Evolutionary conservation across 345 rosid species (phyloP), one percentile per base, ranked within the genome.

Genomic region (Durio zibethinus): DNA sequence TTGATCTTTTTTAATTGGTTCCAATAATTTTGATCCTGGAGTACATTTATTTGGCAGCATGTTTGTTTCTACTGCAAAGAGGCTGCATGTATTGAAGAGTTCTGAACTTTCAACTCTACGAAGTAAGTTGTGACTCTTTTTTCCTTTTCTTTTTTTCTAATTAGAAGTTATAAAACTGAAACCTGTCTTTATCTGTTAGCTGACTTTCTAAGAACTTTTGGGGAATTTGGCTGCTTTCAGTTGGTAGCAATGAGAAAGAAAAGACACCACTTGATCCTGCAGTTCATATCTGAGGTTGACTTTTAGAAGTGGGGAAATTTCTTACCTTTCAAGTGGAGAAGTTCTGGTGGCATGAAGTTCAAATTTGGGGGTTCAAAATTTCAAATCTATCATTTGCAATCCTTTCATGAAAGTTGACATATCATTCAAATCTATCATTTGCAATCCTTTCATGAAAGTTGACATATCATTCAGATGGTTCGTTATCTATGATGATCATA

Each of bases 21-120:
- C 48, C 62, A 53, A 12, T 47, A 21, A 15, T 36, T 38, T 56
- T 75, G 71, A 62, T 75, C 31, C 23, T 59, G 36, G 38, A 45
- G 20, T 69, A 45, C 38, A 45, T 42, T 5, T 25, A 59, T 15
- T 74, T 42, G 56, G 83, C 90, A 96, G 99, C 84, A 93, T 96
- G 98, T 96, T 96, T 87, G 94, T 87, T 57, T 90, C 97, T 11
- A 89, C 92, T 0, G 98, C 89, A 79, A 96, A 86, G 90, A 90
- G 99, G 85, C 87, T 96, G 68, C 92, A 96, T 11, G 94, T 92
- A 75, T 79, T 93, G 86, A 96, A 89, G 86, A 92, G 88, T 86
- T 86, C 93, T 35, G 97, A 90, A 74, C 86, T 90, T 66, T 84
- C 92, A 57, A 82, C 88, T 0, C 72, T 4, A 33, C 20, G 4